These are phyloP conservation scores for Thelonectria rubi DNA, from an alignment of 2,329 filamentous ascomycete genomes.

Conservation along the genomic window DNA sequence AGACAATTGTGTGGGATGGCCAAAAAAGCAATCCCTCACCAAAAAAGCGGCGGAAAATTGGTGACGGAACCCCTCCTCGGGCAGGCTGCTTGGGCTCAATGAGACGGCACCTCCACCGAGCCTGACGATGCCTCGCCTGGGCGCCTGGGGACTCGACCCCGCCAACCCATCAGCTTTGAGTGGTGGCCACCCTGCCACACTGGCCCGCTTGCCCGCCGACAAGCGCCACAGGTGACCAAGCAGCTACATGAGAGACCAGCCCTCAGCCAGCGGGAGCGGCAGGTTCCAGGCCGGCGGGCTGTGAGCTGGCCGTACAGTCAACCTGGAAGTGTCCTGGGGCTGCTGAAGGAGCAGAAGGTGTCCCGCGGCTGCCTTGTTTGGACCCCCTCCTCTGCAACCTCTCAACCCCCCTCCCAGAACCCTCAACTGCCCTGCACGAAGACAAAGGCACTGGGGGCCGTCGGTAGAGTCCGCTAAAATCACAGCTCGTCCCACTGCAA, in stretches of 20 bases:
- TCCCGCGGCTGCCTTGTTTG: constrained; percentile 1
- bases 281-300: constrained; percentile 8
- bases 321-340: not conserved
- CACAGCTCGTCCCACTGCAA: constrained; percentile 39
- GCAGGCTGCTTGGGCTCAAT: not conserved
- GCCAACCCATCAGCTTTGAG: constrained; percentile 10
- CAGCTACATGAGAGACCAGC: constrained; percentile 4
- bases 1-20: not conserved
- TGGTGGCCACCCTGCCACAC: constrained; percentile 19
- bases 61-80: not conserved
- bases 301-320: not conserved
- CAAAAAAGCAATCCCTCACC: not conserved
- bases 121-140: constrained; percentile 19
- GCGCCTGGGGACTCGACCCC: constrained; percentile 20
- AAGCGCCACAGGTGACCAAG: constrained; percentile 11
- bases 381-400: not conserved
- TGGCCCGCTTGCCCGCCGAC: constrained; percentile 12
- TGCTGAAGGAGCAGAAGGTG: not conserved
- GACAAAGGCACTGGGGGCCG: constrained; percentile 17
- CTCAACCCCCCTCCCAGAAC: constrained; percentile 3
- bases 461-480: constrained; percentile 39
- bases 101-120: too few relatives aligned
- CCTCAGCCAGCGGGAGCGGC: not conserved
- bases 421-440: constrained; percentile 14
- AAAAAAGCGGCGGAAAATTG: not conserved